These are phyloP conservation scores for Syzygium grande DNA, from an alignment of 345 rosid genomes.

Conservation along the genomic window DNA sequence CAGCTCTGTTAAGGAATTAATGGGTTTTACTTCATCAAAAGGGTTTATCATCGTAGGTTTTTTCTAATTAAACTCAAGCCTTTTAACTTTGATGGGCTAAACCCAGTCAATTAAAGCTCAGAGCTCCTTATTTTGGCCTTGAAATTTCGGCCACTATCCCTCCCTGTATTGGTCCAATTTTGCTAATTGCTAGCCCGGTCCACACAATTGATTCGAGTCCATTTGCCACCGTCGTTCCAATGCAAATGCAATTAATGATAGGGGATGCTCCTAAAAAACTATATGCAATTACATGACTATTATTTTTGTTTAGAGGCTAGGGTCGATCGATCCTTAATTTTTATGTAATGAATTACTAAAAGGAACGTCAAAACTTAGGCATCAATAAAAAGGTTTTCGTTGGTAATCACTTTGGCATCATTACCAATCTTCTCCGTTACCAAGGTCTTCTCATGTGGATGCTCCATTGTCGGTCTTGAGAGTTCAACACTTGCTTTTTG, in stretches of 20 bases:
- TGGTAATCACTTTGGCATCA: too few species aligned
- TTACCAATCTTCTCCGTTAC: too few species aligned
- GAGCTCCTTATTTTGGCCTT: neutral
- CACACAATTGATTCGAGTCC: neutral
- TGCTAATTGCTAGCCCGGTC: fast-evolving
- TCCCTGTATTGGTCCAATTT: fast-evolving
- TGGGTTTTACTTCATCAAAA: neutral
- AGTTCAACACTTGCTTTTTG: too few species aligned
- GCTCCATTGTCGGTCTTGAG: too few species aligned
- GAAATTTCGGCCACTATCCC: neutral
- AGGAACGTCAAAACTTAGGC: too few species aligned
- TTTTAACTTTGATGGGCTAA: neutral
- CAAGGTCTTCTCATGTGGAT: too few species aligned
- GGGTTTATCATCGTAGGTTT: neutral
- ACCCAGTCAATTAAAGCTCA: neutral
- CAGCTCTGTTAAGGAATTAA: neutral
- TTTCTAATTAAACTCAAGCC: neutral
- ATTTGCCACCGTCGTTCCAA: neutral
- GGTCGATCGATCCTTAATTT: too few species aligned
- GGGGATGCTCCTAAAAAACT: neutral
- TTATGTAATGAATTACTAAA: neutral
- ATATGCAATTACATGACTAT: neutral
- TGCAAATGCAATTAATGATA: neutral
- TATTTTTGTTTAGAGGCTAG: neutral
- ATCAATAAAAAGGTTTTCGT: too few species aligned